phyloP scores from a whole-genome alignment of 192 early-diverging fungal species.

The Powellomyces hirtus region DNA sequence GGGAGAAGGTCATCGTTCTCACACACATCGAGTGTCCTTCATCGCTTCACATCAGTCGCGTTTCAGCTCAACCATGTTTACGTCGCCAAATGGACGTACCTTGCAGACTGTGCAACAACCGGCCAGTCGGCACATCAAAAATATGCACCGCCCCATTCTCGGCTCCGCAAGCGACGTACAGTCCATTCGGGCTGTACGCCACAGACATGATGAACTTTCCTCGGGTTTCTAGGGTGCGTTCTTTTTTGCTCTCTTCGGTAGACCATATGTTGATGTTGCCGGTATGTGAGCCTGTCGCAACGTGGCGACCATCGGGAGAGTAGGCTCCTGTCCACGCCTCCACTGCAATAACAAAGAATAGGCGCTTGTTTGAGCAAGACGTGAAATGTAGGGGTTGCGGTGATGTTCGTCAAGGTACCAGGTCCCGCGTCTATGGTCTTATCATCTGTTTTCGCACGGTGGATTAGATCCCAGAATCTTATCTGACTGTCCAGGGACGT shows the following conservation, averaged over 20 bases:
- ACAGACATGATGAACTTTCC: conserved; percentile 79
- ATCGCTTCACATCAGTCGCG: neutral
- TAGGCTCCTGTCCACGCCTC: conserved; percentile 75
- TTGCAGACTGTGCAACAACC: conserved; percentile 61
- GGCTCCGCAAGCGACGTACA: conserved; percentile 71
- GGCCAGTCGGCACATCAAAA: conserved; percentile 69
- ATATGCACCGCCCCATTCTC: conserved; percentile 69
- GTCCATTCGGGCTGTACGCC: conserved; percentile 77
- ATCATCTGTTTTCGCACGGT: conserved; percentile 39
- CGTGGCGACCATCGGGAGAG: conserved; percentile 67
- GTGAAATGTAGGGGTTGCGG: neutral
- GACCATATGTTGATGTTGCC: conserved; percentile 73
- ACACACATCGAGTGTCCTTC: conserved; percentile 76
- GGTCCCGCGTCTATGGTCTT: conserved; percentile 66
- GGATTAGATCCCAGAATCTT: conserved; percentile 71
- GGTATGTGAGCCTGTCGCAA: conserved; percentile 71
- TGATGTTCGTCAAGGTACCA: conserved; percentile 39
- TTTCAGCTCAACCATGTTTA: neutral
- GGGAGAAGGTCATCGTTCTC: conserved; percentile 70
- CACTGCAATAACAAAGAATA: conserved; percentile 45
- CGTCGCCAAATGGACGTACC: conserved; percentile 14
- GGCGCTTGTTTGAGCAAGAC: too few relatives aligned
- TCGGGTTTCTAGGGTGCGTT: conserved; percentile 61
- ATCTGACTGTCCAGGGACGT: conserved; percentile 78
- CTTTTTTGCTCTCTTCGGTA: conserved; percentile 67